Percentiles rank a stretch among this genome's conserved stretches.
phyloP scores from a whole-genome alignment of 257 asterid species.

The Nicotiana sylvestris region DNA sequence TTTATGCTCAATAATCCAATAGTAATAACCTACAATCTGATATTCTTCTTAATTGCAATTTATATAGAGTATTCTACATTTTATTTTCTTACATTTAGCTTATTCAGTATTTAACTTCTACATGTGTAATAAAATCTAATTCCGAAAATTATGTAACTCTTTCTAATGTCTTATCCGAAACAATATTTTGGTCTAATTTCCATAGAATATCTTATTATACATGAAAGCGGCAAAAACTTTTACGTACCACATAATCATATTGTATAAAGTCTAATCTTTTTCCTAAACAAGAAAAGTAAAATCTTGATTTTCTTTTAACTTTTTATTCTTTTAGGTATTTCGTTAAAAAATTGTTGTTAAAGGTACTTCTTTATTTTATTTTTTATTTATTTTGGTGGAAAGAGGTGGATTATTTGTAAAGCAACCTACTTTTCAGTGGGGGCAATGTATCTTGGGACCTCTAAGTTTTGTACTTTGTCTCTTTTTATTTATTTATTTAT shows the following conservation, averaged over 20 bases:
- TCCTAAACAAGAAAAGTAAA: background rate
- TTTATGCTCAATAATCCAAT: no score
- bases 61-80: no score
- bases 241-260: background rate
- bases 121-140: no score
- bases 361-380: background rate
- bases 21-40: no score
- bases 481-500: background rate
- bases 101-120: no score
- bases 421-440: constrained; percentile 11
- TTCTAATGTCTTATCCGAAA: no score
- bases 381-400: background rate
- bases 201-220: no score
- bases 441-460: constrained; percentile 1
- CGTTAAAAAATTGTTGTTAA: background rate
- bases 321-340: background rate
- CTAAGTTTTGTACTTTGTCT: constrained; percentile 7
- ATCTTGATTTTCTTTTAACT: background rate
- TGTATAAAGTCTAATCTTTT: background rate
- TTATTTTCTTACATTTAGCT: no score
- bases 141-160: no score
- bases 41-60: no score
- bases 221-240: no score
- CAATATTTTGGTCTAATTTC: no score
- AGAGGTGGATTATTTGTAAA: constrained; percentile 12